Evolutionary conservation across 2,329 filamentous ascomycete species (phyloP).

Genomic region (Epicoccum sorghinum): DNA sequence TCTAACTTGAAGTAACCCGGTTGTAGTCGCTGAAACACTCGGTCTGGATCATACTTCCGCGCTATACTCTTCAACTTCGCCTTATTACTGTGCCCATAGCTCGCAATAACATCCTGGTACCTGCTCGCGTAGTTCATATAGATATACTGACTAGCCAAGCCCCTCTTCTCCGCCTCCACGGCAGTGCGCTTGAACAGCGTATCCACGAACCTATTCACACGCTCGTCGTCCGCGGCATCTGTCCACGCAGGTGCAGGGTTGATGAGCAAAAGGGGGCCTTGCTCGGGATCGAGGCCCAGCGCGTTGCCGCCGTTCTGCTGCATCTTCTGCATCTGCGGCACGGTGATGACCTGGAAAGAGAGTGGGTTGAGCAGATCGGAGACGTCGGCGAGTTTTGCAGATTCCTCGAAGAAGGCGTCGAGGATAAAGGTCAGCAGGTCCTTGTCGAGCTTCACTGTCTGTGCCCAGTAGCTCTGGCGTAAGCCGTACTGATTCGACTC

Average conservation of each 20-base stretch:
- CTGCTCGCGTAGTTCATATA: constrained; percentile 58
- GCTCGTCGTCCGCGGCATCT: constrained; percentile 21
- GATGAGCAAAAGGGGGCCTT: constrained; percentile 28
- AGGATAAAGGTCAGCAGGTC: constrained; percentile 19
- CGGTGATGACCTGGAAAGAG: constrained; percentile 17
- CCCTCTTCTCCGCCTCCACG: constrained; percentile 9
- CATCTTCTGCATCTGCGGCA: constrained; percentile 29
- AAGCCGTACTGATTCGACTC: constrained; percentile 1
- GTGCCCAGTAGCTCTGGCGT: constrained; percentile 20
- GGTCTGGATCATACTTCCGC: constrained; percentile 49
- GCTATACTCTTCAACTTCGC: constrained; percentile 43
- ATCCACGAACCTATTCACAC: constrained; percentile 13
- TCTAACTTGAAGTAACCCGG: constrained; percentile 55
- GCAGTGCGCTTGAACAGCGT: constrained; percentile 15
- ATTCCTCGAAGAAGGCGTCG: constrained; percentile 17
- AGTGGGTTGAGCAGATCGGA: neutral
- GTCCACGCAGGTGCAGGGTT: constrained; percentile 27
- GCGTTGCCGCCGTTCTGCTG: constrained; percentile 25
- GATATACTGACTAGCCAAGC: constrained; percentile 36
- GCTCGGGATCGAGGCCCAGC: constrained; percentile 22
- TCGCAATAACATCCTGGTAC: constrained; percentile 51
- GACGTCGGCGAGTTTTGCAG: neutral
- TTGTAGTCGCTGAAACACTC: constrained; percentile 50
- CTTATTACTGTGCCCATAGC: constrained; percentile 50
- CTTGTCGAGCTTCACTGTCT: constrained; percentile 19